phyloP scores from a whole-genome alignment of 139 green algal species.

The Desmodesmus armatus region DNA sequence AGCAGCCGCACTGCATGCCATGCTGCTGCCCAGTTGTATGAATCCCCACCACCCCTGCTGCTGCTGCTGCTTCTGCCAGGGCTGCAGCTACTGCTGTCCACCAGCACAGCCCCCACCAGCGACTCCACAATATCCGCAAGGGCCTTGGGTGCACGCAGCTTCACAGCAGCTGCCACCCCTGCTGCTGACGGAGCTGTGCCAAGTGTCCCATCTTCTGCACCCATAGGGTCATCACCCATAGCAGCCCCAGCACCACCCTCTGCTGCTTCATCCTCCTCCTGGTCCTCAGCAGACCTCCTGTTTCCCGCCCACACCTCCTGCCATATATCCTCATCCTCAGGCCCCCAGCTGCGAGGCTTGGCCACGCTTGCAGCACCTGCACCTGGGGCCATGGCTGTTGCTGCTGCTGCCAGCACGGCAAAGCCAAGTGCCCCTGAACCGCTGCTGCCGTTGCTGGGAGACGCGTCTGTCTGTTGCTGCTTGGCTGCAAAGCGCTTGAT shows the following conservation, averaged over 20 bases:
- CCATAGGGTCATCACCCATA: background rate
- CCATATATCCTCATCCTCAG: conserved; percentile 1
- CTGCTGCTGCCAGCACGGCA: background rate
- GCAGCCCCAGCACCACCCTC: background rate
- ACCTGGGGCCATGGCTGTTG: background rate
- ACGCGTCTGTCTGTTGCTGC: background rate
- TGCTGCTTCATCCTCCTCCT: background rate
- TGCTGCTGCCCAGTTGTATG: background rate
- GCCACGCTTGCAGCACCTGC: background rate
- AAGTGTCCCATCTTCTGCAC: no score
- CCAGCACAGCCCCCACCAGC: conserved; percentile 24
- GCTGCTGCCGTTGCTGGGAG: background rate
- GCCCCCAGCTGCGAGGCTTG: background rate
- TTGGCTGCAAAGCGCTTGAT: conserved; percentile 10
- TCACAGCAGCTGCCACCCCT: no score
- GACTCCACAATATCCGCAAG: conserved; percentile 27
- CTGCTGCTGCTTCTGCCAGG: conserved; percentile 9
- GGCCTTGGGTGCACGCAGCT: conserved; percentile 6
- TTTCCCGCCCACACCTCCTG: background rate
- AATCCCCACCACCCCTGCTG: background rate
- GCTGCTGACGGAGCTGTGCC: no score
- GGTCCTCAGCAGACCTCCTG: background rate
- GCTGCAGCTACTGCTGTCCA: no score
- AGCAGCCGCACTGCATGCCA: conserved; percentile 11
- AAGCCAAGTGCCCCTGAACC: no score